phyloP scores from a whole-genome alignment of 768 basidiomycete species.

The Leccinum arenicola region DNA sequence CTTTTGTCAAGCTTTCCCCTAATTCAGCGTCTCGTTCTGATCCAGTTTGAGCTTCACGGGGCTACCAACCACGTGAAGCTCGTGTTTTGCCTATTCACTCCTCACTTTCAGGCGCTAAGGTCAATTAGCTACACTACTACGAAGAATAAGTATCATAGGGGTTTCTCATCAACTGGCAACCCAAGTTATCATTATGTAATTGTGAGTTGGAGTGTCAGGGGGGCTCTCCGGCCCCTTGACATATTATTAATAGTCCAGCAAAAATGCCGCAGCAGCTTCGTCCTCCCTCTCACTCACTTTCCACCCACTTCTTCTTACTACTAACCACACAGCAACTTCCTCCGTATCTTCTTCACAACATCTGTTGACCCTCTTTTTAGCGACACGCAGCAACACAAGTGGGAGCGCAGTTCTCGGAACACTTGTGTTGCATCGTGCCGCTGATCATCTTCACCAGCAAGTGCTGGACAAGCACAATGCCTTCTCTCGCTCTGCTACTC shows the following conservation, averaged over 20 bases:
- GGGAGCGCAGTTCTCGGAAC: conserved; percentile 50
- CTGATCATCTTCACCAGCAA: not conserved
- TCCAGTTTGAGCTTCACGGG: too few species aligned
- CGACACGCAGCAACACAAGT: conserved; percentile 28
- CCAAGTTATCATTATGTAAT: not conserved
- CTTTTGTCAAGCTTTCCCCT: too few species aligned
- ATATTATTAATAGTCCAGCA: conserved; percentile 22
- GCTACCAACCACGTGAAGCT: too few species aligned
- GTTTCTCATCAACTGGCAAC: too few species aligned
- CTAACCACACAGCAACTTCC: not conserved
- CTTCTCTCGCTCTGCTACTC: not conserved
- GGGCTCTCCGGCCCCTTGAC: conserved; percentile 1
- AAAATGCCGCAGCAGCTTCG: conserved; percentile 38
- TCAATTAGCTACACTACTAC: too few species aligned
- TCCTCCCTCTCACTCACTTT: not conserved
- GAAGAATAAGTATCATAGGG: too few species aligned
- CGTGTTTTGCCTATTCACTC: too few species aligned
- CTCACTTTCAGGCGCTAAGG: too few species aligned
- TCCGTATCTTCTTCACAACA: not conserved
- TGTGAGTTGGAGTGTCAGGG: not conserved
- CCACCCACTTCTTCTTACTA: not conserved
- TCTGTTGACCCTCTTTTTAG: not conserved
- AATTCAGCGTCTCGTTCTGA: too few species aligned
- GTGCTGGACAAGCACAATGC: not conserved
- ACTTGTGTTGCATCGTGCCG: conserved; percentile 31